Evolutionary conservation across 805 yeast genomes (phyloP).

Genomic region (Candida insectalens): DNA sequence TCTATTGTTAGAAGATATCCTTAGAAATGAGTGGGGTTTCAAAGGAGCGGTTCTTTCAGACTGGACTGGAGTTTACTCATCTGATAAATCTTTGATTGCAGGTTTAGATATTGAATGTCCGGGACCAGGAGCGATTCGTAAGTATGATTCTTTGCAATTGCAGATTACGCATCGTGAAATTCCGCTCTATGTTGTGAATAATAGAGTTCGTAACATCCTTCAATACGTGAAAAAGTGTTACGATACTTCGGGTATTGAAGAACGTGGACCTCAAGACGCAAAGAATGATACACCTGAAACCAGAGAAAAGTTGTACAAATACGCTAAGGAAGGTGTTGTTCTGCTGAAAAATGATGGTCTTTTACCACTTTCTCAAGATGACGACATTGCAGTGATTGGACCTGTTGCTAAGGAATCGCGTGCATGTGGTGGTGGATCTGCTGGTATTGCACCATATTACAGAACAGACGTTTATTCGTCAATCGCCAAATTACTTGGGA

Average conservation of each 20-base stretch:
- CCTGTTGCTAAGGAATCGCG: slow-evolving; percentile 44
- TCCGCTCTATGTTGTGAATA: no score
- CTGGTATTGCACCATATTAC: slow-evolving; percentile 26
- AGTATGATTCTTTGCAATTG: no score
- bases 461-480: no score
- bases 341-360: slow-evolving; percentile 43
- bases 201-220: slow-evolving; percentile 21
- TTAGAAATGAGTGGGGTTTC: slow-evolving; percentile 49
- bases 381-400: slow-evolving; percentile 43
- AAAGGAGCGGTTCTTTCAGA: slow-evolving; percentile 52
- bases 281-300: slow-evolving; percentile 40
- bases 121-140: no score
- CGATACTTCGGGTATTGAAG: slow-evolving; percentile 24
- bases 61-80: slow-evolving; percentile 52
- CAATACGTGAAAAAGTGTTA: slow-evolving; percentile 38
- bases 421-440: slow-evolving; percentile 51
- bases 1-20: slow-evolving; percentile 32
- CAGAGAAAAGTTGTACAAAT: slow-evolving; percentile 28
- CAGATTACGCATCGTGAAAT: no score
- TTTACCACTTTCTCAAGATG: slow-evolving; percentile 37
- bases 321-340: slow-evolving; percentile 45
- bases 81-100: slow-evolving; percentile 35
- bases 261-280: slow-evolving; percentile 28
- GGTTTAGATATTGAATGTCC: slow-evolving; percentile 65
- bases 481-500: no score